A percentile compares a stretch with the other conserved stretches of the same genome.
These are phyloP conservation scores for Tetrahymena thermophila DNA, from an alignment of 73 alveolate genomes.

Conservation along the genomic window DNA sequence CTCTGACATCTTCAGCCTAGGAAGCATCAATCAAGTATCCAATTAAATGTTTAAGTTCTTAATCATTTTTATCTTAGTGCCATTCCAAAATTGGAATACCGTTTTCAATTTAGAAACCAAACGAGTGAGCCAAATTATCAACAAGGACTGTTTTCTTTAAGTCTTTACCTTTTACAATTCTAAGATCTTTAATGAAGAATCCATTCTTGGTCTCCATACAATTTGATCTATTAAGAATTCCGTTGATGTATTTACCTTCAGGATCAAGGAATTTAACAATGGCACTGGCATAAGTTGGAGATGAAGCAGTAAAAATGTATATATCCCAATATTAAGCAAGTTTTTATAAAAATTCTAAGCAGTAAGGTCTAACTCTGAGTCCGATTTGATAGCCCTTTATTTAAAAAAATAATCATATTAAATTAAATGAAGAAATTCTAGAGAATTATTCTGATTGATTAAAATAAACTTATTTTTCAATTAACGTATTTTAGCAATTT, in stretches of 20 bases:
- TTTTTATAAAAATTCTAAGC: slow-evolving; percentile 70
- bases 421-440: too few relatives aligned
- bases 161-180: slow-evolving; percentile 72
- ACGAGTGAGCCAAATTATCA: slow-evolving; percentile 88
- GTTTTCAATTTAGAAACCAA: slow-evolving; percentile 77
- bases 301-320: slow-evolving; percentile 86
- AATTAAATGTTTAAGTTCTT: slow-evolving; percentile 62
- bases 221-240: slow-evolving; percentile 78
- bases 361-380: slow-evolving; percentile 77
- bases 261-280: slow-evolving; percentile 87
- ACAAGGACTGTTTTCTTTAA: slow-evolving; percentile 73
- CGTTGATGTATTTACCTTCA: slow-evolving; percentile 61
- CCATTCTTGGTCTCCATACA: slow-evolving; percentile 84
- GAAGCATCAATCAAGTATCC: slow-evolving; percentile 46
- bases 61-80: slow-evolving; percentile 56
- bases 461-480: too few relatives aligned
- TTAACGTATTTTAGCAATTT: too few relatives aligned
- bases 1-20: slow-evolving; percentile 32
- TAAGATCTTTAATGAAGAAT: slow-evolving; percentile 85
- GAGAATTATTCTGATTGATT: too few relatives aligned
- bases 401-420: background rate
- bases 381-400: slow-evolving; percentile 52
- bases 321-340: slow-evolving; percentile 67
- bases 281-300: slow-evolving; percentile 87
- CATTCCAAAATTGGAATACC: slow-evolving; percentile 82